These are phyloP conservation scores for Cercophora sp. DNA, from an alignment of 495 filamentous ascomycete genomes.

Conservation along the genomic window DNA sequence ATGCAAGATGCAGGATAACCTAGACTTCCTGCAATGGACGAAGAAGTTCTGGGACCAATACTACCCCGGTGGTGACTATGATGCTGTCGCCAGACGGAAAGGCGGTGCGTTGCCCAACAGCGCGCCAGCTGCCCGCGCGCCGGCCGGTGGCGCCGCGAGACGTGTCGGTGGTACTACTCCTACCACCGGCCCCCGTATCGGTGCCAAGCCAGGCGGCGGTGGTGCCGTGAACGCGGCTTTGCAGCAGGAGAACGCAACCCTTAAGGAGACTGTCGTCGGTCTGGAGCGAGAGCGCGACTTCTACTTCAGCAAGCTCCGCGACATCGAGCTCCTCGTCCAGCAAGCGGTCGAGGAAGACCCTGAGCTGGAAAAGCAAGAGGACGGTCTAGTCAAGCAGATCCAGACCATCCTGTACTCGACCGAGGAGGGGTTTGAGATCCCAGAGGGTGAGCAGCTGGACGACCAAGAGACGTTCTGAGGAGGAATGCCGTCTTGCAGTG, in stretches of 20 bases:
- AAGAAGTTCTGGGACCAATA: slow-evolving; percentile 98
- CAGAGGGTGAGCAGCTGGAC: slow-evolving; percentile 60
- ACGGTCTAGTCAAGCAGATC: slow-evolving; percentile 86
- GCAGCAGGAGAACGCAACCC: slow-evolving; percentile 71
- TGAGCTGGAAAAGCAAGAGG: slow-evolving; percentile 87
- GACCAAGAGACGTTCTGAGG: slow-evolving; percentile 75
- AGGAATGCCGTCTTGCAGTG: not conserved
- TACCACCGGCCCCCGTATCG: slow-evolving; percentile 54
- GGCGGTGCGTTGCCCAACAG: slow-evolving; percentile 59
- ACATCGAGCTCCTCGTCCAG: slow-evolving; percentile 93
- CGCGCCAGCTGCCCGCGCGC: slow-evolving; percentile 36
- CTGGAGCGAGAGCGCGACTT: slow-evolving; percentile 94
- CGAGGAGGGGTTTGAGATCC: slow-evolving; percentile 86
- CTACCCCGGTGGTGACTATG: slow-evolving; percentile 94
- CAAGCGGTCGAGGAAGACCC: slow-evolving; percentile 85
- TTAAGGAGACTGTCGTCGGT: slow-evolving; percentile 83
- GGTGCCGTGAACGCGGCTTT: slow-evolving; percentile 62
- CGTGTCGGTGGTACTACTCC: slow-evolving; percentile 66
- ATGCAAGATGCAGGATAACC: slow-evolving; percentile 99
- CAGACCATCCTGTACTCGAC: slow-evolving; percentile 96
- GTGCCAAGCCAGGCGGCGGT: slow-evolving; percentile 47
- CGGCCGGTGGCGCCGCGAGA: slow-evolving; percentile 34
- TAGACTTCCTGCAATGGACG: slow-evolving; percentile 96
- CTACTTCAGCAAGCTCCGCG: slow-evolving; percentile 96
- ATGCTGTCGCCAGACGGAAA: slow-evolving; percentile 80